A percentile compares a stretch with the other conserved stretches of the same genome.
These are phyloP conservation scores for Oxytropis ochrocephala DNA, from an alignment of 306 rosid genomes.

Conservation along the genomic window DNA sequence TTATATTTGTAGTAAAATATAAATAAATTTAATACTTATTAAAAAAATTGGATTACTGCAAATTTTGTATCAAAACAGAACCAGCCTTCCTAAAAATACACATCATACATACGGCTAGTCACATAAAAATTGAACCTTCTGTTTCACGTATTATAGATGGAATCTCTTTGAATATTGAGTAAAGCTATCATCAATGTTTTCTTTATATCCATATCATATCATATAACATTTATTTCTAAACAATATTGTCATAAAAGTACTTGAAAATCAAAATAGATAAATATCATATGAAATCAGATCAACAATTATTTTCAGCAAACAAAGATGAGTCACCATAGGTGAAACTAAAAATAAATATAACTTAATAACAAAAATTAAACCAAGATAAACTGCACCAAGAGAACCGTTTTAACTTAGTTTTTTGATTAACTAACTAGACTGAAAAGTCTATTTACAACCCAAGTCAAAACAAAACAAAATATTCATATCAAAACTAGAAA, in stretches of 20 bases:
- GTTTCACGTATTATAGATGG: not conserved
- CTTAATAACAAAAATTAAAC: not conserved
- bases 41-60: too few relatives aligned
- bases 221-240: not conserved
- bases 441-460: conserved; percentile 70
- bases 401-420: conserved; percentile 27
- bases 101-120: too few relatives aligned
- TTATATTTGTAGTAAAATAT: too few relatives aligned
- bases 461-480: conserved; percentile 32
- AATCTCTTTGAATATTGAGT: not conserved
- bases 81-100: too few relatives aligned
- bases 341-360: conserved; percentile 9
- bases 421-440: conserved; percentile 40
- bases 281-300: not conserved
- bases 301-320: not conserved
- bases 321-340: not conserved
- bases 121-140: not conserved
- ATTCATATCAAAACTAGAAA: conserved; percentile 32
- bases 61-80: too few relatives aligned
- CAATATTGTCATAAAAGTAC: not conserved
- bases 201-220: not conserved
- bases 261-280: not conserved
- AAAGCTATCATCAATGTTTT: not conserved
- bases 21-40: too few relatives aligned
- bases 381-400: not conserved